Base-by-base conservation (phyloP, 2,329 filamentous ascomycete species). In the Xylaria polymorpha region DNA sequence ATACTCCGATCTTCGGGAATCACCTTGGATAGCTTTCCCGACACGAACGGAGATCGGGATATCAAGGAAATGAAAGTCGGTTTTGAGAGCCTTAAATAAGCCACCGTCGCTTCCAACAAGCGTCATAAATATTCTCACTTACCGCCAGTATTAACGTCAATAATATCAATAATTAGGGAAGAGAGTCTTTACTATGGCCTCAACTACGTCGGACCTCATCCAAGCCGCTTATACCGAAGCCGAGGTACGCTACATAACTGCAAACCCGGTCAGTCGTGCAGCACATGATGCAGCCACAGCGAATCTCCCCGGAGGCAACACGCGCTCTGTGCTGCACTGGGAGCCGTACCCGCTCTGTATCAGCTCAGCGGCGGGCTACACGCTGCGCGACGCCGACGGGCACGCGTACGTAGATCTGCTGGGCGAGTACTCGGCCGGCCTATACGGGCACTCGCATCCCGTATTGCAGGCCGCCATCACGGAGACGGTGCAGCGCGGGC, bases 391-490 rank as follows among this genome's bases (percentile, higher is more conserved):
- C 2, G 81, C 81, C 48, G 84, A 85, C 58, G 82, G 78, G 8
- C 76, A 80, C 22, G 77, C 74, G 76, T 91, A 90, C 75, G 80
- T 84, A 15, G 90, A 92, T 73, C 81, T 92, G 8, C 81, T 90
- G 0, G 85, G 86, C 41, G 90, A 92, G 77, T 88, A 88, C 74
- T 88, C 87, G 0, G 90, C 90, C 1, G 89, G 87, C 1, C 81
- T 92, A 14, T 91, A 87, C 74, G 90, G 90, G 0, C 90, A 92
- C 78, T 90, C 87, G 0, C 83, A 91, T 62, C 84, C 86, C 0
- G 72, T 80, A 1, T 86, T 92, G 64, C 59, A 82, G 3, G 73
- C 79, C 0, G 83, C 88, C 0, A 80, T 92, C 1, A 78, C 81
- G 46, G 81, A 82, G 15, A 69, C 68, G 50, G 32, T 48, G 50